A percentile compares a stretch with the other conserved stretches of the same genome.
Evolutionary conservation across 495 filamentous ascomycete species (phyloP).

Genomic region (Penicillium cinerascens): DNA sequence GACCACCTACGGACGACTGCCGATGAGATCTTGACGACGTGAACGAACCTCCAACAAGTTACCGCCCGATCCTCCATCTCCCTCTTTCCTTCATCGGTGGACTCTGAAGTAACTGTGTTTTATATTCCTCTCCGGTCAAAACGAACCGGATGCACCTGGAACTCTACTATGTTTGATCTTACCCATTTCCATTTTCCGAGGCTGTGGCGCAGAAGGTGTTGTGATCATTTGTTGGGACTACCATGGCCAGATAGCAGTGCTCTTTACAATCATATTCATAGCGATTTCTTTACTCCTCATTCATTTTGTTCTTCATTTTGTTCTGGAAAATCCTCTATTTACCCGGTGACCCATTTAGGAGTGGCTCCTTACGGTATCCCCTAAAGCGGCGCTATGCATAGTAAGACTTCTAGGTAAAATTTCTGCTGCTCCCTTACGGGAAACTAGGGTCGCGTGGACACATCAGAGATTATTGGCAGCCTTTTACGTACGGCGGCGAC

Average conservation of each 20-base stretch:
- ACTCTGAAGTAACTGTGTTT: neutral
- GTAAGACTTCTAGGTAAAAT: neutral
- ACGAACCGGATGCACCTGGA: neutral
- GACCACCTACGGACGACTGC: neutral
- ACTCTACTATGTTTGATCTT: neutral
- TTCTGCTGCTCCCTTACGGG: neutral
- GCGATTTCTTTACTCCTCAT: neutral
- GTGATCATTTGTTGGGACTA: constrained; percentile 5
- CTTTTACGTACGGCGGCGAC: constrained; percentile 3
- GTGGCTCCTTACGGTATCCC: neutral
- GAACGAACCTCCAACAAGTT: constrained; percentile 23
- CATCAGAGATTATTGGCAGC: neutral
- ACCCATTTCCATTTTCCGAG: neutral
- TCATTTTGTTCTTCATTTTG: neutral
- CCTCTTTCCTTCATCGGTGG: neutral
- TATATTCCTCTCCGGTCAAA: neutral
- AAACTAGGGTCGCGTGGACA: neutral
- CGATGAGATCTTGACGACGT: constrained; percentile 31
- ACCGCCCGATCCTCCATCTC: neutral
- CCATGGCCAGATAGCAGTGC: constrained; percentile 6
- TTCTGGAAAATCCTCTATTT: neutral
- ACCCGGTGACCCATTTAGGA: neutral
- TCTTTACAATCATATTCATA: constrained; percentile 9
- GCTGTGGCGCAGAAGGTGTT: constrained; percentile 17
- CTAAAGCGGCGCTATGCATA: neutral